These are phyloP conservation scores for apple (Malus domestica) DNA, from an alignment of 306 rosid species.

Conservation along the genomic window ASM211411v1 NC_041803.1:10917001-10917500, in stretches of 20 bases:
- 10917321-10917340: too few species aligned
- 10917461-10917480: too few species aligned
- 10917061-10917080: constrained; percentile 46
- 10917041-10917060: constrained; percentile 40
- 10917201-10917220: background rate
- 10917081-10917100: constrained; percentile 24
- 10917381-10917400: too few species aligned
- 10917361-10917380: too few species aligned
- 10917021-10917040: constrained; percentile 12
- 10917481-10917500: too few species aligned
- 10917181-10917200: background rate
- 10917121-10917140: constrained; percentile 17
- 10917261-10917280: background rate
- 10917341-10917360: too few species aligned
- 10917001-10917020: constrained; percentile 54
- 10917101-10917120: constrained; percentile 19
- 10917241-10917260: background rate
- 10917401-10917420: too few species aligned
- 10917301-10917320: too few species aligned
- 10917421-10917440: too few species aligned
- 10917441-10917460: too few species aligned
- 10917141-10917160: constrained; percentile 19
- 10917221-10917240: too few species aligned
- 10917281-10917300: too few species aligned
- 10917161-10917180: constrained; percentile 2